Evolutionary conservation across 2,329 filamentous ascomycete species (phyloP).

Genomic region (Aureobasidium sp.): DNA sequence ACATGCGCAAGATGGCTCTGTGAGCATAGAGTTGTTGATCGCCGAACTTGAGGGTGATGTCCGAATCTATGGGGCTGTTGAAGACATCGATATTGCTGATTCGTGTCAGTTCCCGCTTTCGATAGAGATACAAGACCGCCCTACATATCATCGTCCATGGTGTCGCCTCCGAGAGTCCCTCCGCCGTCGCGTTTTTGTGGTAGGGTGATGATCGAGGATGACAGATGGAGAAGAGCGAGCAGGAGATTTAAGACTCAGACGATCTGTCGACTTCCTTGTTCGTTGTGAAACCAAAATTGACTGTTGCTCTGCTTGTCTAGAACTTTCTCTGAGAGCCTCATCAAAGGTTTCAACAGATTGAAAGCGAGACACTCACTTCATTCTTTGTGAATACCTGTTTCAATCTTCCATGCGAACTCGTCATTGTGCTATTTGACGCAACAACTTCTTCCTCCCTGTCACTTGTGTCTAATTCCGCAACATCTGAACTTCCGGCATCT

Average conservation of each 20-base stretch:
- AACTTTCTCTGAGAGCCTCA: background rate
- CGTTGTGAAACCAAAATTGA: background rate
- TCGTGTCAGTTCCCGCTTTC: background rate
- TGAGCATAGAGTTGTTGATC: background rate
- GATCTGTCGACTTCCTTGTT: background rate
- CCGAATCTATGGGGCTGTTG: background rate
- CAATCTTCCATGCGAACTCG: too few relatives aligned
- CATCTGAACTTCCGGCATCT: too few relatives aligned
- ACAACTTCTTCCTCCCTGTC: too few relatives aligned
- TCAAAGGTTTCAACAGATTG: too few relatives aligned
- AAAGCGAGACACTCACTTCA: too few relatives aligned
- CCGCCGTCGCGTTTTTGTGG: background rate
- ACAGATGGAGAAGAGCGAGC: background rate
- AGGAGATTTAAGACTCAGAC: background rate
- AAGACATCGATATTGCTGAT: background rate
- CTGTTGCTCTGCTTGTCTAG: background rate
- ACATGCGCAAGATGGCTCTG: background rate
- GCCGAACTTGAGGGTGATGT: background rate
- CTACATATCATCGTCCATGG: background rate
- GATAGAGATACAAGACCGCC: background rate
- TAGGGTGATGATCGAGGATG: background rate
- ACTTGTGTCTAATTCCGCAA: too few relatives aligned
- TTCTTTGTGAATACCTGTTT: too few relatives aligned
- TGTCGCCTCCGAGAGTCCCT: background rate
- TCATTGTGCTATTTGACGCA: too few relatives aligned